Evolutionary conservation across 345 rosid species (phyloP), one percentile per base, ranked within the genome.

Genomic region (Fremontodendron californicum): DNA sequence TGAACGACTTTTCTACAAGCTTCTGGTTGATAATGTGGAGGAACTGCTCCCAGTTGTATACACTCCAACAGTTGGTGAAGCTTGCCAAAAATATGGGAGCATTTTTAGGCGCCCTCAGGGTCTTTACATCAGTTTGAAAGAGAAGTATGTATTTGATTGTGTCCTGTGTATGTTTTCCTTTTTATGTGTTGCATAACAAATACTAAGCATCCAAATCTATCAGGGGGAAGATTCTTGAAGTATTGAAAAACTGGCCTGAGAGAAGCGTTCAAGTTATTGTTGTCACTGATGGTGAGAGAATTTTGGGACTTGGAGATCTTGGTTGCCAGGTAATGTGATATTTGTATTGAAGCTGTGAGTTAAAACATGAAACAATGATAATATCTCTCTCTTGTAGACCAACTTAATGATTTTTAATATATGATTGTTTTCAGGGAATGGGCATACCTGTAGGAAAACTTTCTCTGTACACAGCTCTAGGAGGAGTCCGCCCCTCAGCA

Each of bases 51-150:
- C 99, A 1, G 87, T 90, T 74, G 99, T 93, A 74, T 95, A 95
- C 84, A 95, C 99, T 31, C 99, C 98, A 2, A 95, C 99, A 0
- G 99, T 95, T 21, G 99, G 99, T 0, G 99, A 95, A 84, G 99
- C 99, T 79, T 95, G 99, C 78, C 99, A 95, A 82, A 95, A 95
- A 79, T 95, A 95, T 72, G 99, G 99, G 13, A 93, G 94, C 85
- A 92, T 95, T 76, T 95, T 82, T 86, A 89, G 91, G 88, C 93
- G 94, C 52, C 94, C 98, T 67, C 99, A 93, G 83, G 99, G 98
- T 27, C 97, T 95, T 64, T 95, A 89, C 84, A 90, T 95, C 86
- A 95, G 98, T 82, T 88, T 95, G 85, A 95, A 93, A 80, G 98
- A 95, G 87, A 95, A 93, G 99, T 94, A 81, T 27, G 88, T 25